Conservation (phyloP, 495 filamentous ascomycete species). For the Darksidea phi region DNA sequence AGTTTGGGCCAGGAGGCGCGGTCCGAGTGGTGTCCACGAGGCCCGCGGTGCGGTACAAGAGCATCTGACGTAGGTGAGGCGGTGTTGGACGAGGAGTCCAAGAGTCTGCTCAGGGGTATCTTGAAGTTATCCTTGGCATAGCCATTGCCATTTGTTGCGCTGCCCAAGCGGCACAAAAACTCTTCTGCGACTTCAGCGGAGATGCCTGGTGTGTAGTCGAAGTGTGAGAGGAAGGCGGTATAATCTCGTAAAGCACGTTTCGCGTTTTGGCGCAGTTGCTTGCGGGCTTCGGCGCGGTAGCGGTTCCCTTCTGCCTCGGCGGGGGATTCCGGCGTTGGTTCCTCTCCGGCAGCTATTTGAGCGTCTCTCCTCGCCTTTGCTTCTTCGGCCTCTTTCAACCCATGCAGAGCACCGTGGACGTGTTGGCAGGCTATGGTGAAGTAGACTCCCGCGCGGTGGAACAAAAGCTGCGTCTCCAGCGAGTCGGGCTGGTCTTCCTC, state of each 20-base stretch:
- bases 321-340: conserved; percentile 26
- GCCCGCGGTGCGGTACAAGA: conserved; percentile 38
- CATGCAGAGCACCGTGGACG: conserved; percentile 56
- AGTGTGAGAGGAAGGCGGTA: conserved; percentile 62
- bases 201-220: conserved; percentile 73
- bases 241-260: conserved; percentile 74
- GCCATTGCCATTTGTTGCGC: conserved; percentile 49
- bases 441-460: conserved; percentile 74
- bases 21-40: conserved; percentile 29
- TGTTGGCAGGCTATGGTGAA: conserved; percentile 66
- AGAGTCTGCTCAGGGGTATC: conserved; percentile 14
- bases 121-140: conserved; percentile 33
- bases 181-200: conserved; percentile 63
- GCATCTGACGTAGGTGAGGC: conserved; percentile 33
- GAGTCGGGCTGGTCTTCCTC: conserved; percentile 72
- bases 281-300: conserved; percentile 58
- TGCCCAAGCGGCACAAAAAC: conserved; percentile 63
- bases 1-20: conserved; percentile 41
- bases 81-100: conserved; percentile 18
- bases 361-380: conserved; percentile 29
- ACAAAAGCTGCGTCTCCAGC: conserved; percentile 69
- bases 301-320: conserved; percentile 42
- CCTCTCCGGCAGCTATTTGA: conserved; percentile 35
- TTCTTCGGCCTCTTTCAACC: conserved; percentile 39
- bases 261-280: conserved; percentile 65